Evolutionary conservation across 1,139 yeast genomes (phyloP), one percentile per base, ranked within the genome.

Genomic region (Suhomyces terraborum): DNA sequence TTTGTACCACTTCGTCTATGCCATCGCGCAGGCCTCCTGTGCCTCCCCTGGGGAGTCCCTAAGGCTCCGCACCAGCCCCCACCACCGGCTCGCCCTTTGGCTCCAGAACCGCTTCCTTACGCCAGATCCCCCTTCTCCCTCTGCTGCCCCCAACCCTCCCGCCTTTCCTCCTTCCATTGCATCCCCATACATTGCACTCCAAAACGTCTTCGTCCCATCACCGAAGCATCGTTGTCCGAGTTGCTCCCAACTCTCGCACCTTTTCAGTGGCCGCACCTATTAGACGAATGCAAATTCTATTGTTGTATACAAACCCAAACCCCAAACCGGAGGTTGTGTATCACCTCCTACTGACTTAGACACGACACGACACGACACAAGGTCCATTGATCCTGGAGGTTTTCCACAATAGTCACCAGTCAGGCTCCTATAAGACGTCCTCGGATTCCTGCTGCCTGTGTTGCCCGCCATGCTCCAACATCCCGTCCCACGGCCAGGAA

Each of bases 301-400:
- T 33, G 26, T 26, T 39, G 42, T 39, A 34, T 39, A 38, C 42
- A 39, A 39, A n/a, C n/a, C n/a, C n/a, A n/a, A n/a, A n/a, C n/a
- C n/a, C n/a, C n/a, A n/a, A n/a, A 39, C 42, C 38, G 10, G n/a
- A 24, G 33, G 32, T 32, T 22, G 36, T 33, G 41, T 35, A 22
- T 10, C 28, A 32, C 13, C 14, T 21, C 20, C 16, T 20, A 9
- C 23, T 29, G 32, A 29, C 32, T 30, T 24, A 12, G 32, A 30
- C 32, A 30, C 32, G 32, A 30, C 32, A 21, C 24, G 14, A 9
- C 12, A n/a, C n/a, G n/a, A n/a, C n/a, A n/a, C n/a, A n/a, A n/a
- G n/a, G n/a, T n/a, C n/a, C n/a, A n/a, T n/a, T 13, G 23, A 14
- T 14, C 12, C 24, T 21, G 24, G 23, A 19, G 24, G 12, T 10